Base-by-base conservation (phyloP, 2,329 filamentous ascomycete species). In the Diaporthe nobilis region DNA sequence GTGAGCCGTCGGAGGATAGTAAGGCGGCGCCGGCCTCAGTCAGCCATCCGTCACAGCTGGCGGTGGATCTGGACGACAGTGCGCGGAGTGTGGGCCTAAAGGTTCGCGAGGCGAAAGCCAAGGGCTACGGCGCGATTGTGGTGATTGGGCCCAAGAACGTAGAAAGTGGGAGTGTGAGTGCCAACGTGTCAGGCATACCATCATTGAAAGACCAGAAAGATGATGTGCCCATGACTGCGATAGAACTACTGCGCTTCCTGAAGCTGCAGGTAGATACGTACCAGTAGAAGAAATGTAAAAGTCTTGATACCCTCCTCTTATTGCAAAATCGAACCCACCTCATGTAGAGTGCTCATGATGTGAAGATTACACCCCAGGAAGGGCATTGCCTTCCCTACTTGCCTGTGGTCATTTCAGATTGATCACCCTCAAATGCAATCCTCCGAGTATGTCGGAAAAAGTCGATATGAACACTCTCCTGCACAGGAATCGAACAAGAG, bases 81-180 rank as follows among this genome's bases (percentile, higher is more conserved):
- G 85, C 88, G 20, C 89, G 91, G 71, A 87, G 90, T 0, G 82
- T 97, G 12, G 87, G 88, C 2, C 90, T 92, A 81, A 97, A 97
- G 83, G 88, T 95, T 31, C 88, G 89, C 44, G 91, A 94, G 81
- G 95, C 95, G n/a, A 92, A 90, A 78, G 82, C 84, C 65, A 93
- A 92, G 83, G 92, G 92, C 55, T 97, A 96, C 82, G 92, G 93
- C 72, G 87, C 94, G 73, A 91, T 97, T 71, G 88, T 95, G 44
- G 91, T 95, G 1, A 86, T 97, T 15, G 95, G 95, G 1, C 87
- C 91, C 42, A 88, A 88, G 74, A 92, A 96, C 79, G 83, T 94
- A 3, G 84, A 86, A n/a, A 87, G 86, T 20, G 86, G 87, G 53
- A 89, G 87, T n/a, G 86, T 95, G 44, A 89, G 81, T 39, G 88